Conservation (phyloP, 371 early-diverging fungal genomes). For the Rhizopus sp. region DNA sequence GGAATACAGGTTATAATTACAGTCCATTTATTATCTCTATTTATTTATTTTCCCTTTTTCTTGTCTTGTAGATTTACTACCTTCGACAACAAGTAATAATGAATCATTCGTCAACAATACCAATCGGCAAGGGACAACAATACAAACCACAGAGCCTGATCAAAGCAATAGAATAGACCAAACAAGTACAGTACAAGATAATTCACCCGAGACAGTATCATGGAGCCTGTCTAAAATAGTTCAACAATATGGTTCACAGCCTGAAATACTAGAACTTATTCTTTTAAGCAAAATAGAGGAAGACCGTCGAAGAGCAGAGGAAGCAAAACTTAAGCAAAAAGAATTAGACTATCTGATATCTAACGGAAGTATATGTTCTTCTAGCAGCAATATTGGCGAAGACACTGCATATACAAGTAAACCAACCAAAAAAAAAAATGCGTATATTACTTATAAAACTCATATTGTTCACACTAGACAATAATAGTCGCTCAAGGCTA, state of each 20-base stretch:
- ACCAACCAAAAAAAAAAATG: not conserved
- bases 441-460: not conserved
- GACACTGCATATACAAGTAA: not conserved
- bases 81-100: too few relatives aligned
- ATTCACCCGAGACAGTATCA: not conserved
- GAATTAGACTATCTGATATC: slow-evolving; percentile 37
- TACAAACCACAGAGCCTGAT: too few relatives aligned
- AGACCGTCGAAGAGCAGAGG: slow-evolving; percentile 51
- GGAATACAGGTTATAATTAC: not conserved
- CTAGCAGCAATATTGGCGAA: not conserved
- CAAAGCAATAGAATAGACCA: too few relatives aligned
- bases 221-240: slow-evolving; percentile 34
- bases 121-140: too few relatives aligned
- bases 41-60: too few relatives aligned
- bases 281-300: slow-evolving; percentile 52
- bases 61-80: too few relatives aligned
- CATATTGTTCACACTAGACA: not conserved
- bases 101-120: too few relatives aligned
- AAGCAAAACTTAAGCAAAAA: slow-evolving; percentile 45
- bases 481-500: not conserved
- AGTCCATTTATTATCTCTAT: too few relatives aligned
- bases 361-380: slow-evolving; percentile 3
- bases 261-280: slow-evolving; percentile 49
- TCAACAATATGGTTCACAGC: slow-evolving; percentile 35
- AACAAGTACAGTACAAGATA: too few relatives aligned